Base-by-base conservation (phyloP, 129 eudicot genomes). In the Escallonia rubra region DNA sequence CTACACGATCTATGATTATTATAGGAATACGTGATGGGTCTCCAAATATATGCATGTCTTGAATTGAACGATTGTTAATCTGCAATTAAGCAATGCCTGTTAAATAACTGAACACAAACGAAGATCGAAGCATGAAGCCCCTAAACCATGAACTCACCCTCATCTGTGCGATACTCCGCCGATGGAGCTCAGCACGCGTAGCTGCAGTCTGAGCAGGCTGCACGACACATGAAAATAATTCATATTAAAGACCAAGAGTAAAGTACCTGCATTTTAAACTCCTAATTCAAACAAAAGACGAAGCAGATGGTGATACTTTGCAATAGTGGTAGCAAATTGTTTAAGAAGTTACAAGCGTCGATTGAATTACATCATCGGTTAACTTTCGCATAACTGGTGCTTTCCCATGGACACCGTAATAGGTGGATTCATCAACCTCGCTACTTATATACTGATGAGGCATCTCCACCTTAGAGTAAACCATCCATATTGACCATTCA, bases 401-500 rank as follows among this genome's bases (percentile, higher is more conserved):
- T 73, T 85, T 84, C 43, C 85, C 91, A 64, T 76, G 92, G 39
- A 67, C 47, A 71, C 82, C 82, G 57, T 72, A 79, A 66, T 76
- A 72, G 11, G 87, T 66, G 16, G 87, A 65, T 57, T 80, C 90
- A 65, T 76, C 86, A 76, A 83, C 79, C 68, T 72, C 88, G 76
- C 83, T 84, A 81, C 83, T 72, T 57, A 85, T 86, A 59, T 76
- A 75, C 59, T 86, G 99, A 73, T 84, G 87, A 70, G 99, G 96
- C 95, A 89, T 93, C 75, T 89, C 99, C 69, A 87, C 95, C 68
- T 89, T 93, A 38, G 92, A 84, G 84, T 93, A 75, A 49, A 93
- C 96, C 96, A 93, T 93, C 99, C 99, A 93, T 75, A 93, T 93
- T 39, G 99, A 93, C 99, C 99, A 93, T 85, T 93, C 99, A 41